A percentile compares a stretch with the other conserved stretches of the same genome.
These are phyloP conservation scores for Candida boleticola DNA, from an alignment of 805 yeast genomes.

Conservation along the genomic window DNA sequence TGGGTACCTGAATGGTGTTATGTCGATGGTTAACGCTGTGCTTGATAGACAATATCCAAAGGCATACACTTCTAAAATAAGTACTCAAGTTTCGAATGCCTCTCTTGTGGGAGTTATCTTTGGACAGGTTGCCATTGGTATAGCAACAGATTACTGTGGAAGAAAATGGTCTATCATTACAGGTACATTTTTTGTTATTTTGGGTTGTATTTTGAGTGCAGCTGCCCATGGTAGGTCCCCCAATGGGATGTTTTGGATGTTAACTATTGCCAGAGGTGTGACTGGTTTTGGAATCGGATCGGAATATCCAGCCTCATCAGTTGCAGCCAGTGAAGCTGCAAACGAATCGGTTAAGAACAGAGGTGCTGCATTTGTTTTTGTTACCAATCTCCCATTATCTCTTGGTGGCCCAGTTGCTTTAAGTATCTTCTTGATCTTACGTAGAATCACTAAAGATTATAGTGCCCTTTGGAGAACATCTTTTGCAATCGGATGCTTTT, in stretches of 20 bases:
- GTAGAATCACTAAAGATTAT: conserved; percentile 50
- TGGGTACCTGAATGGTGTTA: conserved; percentile 72
- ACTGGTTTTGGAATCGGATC: conserved; percentile 81
- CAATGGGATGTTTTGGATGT: conserved; percentile 75
- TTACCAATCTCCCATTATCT: conserved; percentile 70
- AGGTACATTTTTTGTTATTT: conserved; percentile 58
- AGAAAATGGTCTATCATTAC: conserved; percentile 68
- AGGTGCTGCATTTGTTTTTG: conserved; percentile 63
- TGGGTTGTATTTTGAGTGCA: conserved; percentile 66
- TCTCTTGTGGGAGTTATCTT: conserved; percentile 68
- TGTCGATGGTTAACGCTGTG: conserved; percentile 65
- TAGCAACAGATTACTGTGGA: conserved; percentile 63
- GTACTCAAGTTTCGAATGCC: conserved; percentile 68
- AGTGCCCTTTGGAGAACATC: conserved; percentile 69
- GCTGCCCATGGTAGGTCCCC: conserved; percentile 60
- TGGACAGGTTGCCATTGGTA: conserved; percentile 64
- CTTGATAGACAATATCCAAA: conserved; percentile 49
- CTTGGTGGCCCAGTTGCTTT: conserved; percentile 77
- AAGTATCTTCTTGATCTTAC: conserved; percentile 64
- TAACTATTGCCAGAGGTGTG: conserved; percentile 69
- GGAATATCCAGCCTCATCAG: conserved; percentile 69
- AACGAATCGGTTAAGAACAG: conserved; percentile 62
- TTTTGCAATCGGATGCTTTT: conserved; percentile 60
- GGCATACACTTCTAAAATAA: conserved; percentile 43
- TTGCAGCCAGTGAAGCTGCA: conserved; percentile 70